Conservation (phyloP, 1,139 yeast species). For the Magnusiomyces sp. region DNA sequence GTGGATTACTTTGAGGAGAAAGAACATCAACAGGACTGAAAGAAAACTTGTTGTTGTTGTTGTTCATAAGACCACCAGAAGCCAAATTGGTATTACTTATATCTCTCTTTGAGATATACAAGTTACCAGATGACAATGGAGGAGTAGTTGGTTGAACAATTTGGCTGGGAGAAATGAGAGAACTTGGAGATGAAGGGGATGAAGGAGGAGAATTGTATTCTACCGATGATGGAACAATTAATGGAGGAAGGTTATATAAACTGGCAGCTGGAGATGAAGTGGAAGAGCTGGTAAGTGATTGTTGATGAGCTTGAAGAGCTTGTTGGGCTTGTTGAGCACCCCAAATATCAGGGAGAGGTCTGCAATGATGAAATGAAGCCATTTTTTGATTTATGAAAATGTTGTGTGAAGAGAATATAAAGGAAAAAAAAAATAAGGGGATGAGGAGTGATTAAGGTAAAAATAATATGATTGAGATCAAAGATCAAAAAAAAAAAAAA, state of each 20-base stretch:
- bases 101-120: not conserved
- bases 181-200: conserved; percentile 1
- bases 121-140: too few species aligned
- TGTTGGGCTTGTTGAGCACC: conserved; percentile 2
- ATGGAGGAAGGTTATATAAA: conserved; percentile 2
- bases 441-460: too few species aligned
- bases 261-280: conserved; percentile 5
- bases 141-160: too few species aligned
- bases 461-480: too few species aligned
- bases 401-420: not conserved
- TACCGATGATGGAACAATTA: not conserved
- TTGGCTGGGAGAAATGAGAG: not conserved
- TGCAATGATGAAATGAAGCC: conserved; percentile 3
- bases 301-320: not conserved
- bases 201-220: conserved; percentile 3
- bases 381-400: not conserved
- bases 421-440: too few species aligned
- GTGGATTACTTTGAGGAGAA: not conserved
- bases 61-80: not conserved
- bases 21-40: not conserved
- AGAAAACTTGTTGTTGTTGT: not conserved
- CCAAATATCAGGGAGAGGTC: conserved; percentile 3
- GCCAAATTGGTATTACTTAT: not conserved
- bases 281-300: not conserved
- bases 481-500: too few species aligned